Conservation (phyloP, 2,329 filamentous ascomycete genomes). For the Aspergillus hortae region DNA sequence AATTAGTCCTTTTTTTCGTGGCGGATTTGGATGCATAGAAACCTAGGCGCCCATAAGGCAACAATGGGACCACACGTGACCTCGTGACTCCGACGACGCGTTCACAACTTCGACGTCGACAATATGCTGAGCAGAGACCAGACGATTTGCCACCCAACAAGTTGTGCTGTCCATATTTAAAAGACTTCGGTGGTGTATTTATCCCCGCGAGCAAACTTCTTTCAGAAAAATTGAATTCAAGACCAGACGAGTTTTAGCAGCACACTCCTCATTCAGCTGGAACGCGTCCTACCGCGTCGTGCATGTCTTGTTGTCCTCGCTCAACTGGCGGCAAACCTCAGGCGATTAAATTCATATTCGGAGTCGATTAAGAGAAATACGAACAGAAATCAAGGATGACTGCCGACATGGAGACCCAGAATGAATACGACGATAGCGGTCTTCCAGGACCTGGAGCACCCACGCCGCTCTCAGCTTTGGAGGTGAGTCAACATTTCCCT, state of each 20-base stretch:
- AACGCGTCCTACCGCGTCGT: no score
- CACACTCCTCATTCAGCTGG: no score
- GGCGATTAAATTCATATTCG: no score
- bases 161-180: background rate
- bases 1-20: background rate
- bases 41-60: background rate
- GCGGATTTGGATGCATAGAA: background rate
- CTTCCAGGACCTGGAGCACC: slow-evolving; percentile 86
- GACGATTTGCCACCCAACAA: slow-evolving; percentile 21
- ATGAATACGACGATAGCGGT: slow-evolving; percentile 69
- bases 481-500: slow-evolving; percentile 55
- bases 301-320: no score
- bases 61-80: slow-evolving; percentile 27
- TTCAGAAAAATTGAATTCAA: background rate
- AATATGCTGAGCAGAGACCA: slow-evolving; percentile 5
- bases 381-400: slow-evolving; percentile 27
- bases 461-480: slow-evolving; percentile 77
- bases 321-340: no score
- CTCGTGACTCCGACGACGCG: slow-evolving; percentile 35
- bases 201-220: background rate
- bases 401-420: slow-evolving; percentile 63
- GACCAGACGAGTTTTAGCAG: no score
- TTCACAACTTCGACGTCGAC: slow-evolving; percentile 17
- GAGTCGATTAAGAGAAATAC: background rate
- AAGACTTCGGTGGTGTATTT: background rate